phyloP scores from a whole-genome alignment of 2,329 filamentous ascomycete genomes.

The Mycogone perniciosa region DNA sequence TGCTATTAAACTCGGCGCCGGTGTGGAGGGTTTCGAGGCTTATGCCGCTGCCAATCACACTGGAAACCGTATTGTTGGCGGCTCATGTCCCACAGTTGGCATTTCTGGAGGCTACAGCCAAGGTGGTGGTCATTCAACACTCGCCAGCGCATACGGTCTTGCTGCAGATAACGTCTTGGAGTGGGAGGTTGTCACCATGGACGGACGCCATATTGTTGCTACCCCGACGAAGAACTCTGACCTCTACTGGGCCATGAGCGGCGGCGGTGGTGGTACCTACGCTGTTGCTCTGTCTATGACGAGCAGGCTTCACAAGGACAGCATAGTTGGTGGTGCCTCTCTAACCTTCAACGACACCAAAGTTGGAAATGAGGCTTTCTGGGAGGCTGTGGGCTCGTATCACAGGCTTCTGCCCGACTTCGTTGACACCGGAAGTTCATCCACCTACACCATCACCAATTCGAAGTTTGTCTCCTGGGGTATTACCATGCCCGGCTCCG shows the following conservation, averaged over 20 bases:
- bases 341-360: neutral
- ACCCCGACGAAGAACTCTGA: too few species aligned
- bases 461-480: neutral
- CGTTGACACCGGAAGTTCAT: neutral
- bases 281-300: too few species aligned
- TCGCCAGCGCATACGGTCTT: slow-evolving; percentile 38
- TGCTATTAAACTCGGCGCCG: slow-evolving; percentile 47
- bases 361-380: neutral
- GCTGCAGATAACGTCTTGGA: slow-evolving; percentile 43
- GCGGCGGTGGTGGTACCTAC: too few species aligned
- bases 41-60: too few species aligned
- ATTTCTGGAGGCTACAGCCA: slow-evolving; percentile 44
- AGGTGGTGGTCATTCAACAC: slow-evolving; percentile 40
- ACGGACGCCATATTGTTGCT: slow-evolving; percentile 36
- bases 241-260: too few species aligned
- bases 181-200: slow-evolving; percentile 39
- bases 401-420: neutral
- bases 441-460: neutral
- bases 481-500: neutral
- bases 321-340: too few species aligned
- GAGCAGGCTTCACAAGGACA: too few species aligned
- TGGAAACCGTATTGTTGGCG: too few species aligned
- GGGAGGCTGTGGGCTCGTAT: neutral
- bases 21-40: too few species aligned
- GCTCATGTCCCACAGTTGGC: too few species aligned